Evolutionary conservation across 768 basidiomycete species (phyloP).

Genomic region (Naganishia vaughanmartiniae): DNA sequence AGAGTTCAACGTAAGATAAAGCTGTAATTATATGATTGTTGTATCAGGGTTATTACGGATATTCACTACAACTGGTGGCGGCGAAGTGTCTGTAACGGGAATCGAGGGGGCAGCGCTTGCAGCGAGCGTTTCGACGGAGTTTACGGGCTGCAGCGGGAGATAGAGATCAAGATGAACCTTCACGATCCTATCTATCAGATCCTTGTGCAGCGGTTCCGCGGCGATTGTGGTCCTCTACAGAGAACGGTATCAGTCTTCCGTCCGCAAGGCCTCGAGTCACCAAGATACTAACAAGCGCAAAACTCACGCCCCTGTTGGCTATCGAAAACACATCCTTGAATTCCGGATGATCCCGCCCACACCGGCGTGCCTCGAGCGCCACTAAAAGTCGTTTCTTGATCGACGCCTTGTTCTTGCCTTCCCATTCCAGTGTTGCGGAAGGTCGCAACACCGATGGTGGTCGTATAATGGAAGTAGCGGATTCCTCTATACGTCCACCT

Average conservation of each 20-base stretch:
- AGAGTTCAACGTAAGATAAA: not conserved
- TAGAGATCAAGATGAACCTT: conserved; percentile 20
- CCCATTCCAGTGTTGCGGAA: not conserved
- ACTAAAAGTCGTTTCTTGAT: conserved; percentile 46
- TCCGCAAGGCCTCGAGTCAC: not conserved
- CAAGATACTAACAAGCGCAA: conserved; percentile 44
- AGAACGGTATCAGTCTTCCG: not conserved
- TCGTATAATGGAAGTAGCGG: not conserved
- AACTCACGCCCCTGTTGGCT: conserved; percentile 44
- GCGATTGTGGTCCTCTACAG: conserved; percentile 5
- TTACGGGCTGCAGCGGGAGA: not conserved
- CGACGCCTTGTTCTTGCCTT: conserved; percentile 27
- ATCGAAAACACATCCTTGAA: conserved; percentile 50
- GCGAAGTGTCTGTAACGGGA: too few species aligned
- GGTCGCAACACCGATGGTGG: too few species aligned
- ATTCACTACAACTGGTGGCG: not conserved
- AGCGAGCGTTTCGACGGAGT: too few species aligned
- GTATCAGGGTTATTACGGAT: conserved; percentile 21
- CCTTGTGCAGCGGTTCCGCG: conserved; percentile 4
- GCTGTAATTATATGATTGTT: conserved; percentile 17
- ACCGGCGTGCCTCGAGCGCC: conserved; percentile 37
- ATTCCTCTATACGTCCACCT: conserved; percentile 7
- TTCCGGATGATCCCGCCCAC: conserved; percentile 37
- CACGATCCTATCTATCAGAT: conserved; percentile 7
- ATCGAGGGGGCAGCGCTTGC: not conserved